Percentiles rank a stretch among this genome's conserved stretches.
phyloP scores from a whole-genome alignment of 2,329 filamentous ascomycete genomes.

The Penicillium occitanis region DNA sequence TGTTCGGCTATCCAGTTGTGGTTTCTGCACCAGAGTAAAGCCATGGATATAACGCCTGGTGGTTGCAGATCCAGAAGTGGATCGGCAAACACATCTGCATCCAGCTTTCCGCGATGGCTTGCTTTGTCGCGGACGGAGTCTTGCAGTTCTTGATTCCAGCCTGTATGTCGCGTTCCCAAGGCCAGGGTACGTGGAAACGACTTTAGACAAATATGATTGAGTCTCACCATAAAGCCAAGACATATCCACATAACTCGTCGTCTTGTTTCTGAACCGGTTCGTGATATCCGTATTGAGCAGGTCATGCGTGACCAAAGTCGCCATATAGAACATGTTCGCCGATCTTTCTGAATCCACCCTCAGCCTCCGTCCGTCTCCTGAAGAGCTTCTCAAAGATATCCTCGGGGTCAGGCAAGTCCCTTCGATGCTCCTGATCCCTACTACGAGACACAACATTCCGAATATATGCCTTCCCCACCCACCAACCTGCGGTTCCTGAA shows the following conservation, averaged over 20 bases:
- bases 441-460: not conserved
- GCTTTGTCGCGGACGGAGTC: constrained; percentile 10
- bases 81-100: constrained; percentile 41
- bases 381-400: constrained; percentile 7
- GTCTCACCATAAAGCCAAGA: constrained; percentile 45
- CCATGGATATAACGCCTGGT: constrained; percentile 35
- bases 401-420: constrained; percentile 1
- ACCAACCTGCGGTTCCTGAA: constrained; percentile 28
- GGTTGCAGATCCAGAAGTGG: constrained; percentile 35
- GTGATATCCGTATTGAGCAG: constrained; percentile 45
- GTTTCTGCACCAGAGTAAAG: constrained; percentile 41
- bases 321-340: constrained; percentile 50
- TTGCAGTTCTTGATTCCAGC: constrained; percentile 37
- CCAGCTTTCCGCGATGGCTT: constrained; percentile 35
- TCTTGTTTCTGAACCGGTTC: constrained; percentile 38
- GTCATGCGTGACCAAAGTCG: constrained; percentile 55
- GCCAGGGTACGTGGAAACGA: not conserved
- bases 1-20: constrained; percentile 43
- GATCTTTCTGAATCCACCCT: constrained; percentile 34
- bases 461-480: not conserved
- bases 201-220: not conserved
- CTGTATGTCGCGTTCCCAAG: constrained; percentile 30
- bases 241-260: constrained; percentile 51
- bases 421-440: not conserved
- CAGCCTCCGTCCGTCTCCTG: not conserved